phyloP scores from a whole-genome alignment of 371 early-diverging fungal species.

The Rhizomucor pusillus region DNA sequence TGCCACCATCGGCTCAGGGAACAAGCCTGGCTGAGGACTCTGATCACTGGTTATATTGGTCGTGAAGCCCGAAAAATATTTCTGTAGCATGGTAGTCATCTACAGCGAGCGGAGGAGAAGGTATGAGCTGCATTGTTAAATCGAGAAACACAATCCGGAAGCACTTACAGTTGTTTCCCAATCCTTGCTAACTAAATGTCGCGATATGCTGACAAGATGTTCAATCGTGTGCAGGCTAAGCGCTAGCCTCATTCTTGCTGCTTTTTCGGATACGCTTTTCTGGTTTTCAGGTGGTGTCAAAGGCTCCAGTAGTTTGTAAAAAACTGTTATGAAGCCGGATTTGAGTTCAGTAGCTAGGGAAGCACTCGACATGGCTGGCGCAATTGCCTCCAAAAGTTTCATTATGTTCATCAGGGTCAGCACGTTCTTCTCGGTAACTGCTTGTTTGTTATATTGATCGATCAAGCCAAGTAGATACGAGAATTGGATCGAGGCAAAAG shows the following conservation, averaged over 20 bases:
- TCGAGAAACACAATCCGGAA: neutral
- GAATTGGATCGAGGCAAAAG: constrained; percentile 62
- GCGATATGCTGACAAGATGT: constrained; percentile 49
- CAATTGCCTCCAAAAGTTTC: constrained; percentile 35
- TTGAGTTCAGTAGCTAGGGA: constrained; percentile 42
- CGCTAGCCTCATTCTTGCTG: constrained; percentile 31
- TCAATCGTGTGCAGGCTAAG: constrained; percentile 57
- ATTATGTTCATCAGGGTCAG: constrained; percentile 33
- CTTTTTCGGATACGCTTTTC: constrained; percentile 16
- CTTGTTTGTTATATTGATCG: constrained; percentile 15
- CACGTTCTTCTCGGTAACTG: constrained; percentile 21
- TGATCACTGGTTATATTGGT: constrained; percentile 22
- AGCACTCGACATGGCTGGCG: constrained; percentile 39
- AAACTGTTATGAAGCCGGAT: constrained; percentile 42
- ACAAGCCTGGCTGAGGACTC: constrained; percentile 10
- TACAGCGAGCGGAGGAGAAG: constrained; percentile 8
- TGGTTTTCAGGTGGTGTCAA: constrained; percentile 10
- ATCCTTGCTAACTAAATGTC: constrained; percentile 43
- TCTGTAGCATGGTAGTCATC: constrained; percentile 61
- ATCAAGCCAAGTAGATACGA: constrained; percentile 50
- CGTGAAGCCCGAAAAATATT: constrained; percentile 63
- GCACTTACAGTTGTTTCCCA: constrained; percentile 60
- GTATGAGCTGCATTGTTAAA: neutral
- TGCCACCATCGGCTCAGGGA: constrained; percentile 23
- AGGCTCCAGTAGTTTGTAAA: constrained; percentile 44